Evolutionary conservation across 2,329 filamentous ascomycete genomes (phyloP), one percentile per base, ranked within the genome.

Genomic region (Ceratocystis harringtonii): DNA sequence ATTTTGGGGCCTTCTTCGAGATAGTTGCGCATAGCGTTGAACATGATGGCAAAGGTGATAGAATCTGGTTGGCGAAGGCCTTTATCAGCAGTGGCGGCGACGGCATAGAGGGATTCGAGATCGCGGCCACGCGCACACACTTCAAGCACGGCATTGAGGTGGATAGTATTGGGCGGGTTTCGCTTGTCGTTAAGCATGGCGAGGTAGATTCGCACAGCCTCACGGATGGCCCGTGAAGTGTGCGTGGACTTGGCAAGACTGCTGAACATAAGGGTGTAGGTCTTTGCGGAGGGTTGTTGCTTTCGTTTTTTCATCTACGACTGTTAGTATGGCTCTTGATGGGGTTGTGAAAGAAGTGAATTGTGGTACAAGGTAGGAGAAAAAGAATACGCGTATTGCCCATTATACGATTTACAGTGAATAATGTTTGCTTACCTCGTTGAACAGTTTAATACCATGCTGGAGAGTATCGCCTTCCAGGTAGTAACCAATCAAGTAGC

Each of bases 291-390:
- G 0, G 94, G 92, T 30, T 82, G 79, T 71, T 95, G 88, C 4
- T 80, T 86, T 68, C 91, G 83, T 77, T 97, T 97, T 77, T 97
- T 99, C 92, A 99, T 97, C 88, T 90, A 57, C 57, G 52, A 5
- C 45, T 62, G 57, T 36, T 64, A 66, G n/a, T 22, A 71, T 63
- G 70, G 3, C 69, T 61, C 67, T 62, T 66, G 15, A 64, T 17
- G 61, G 60, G 45, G 65, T 71, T 66, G 30, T 17, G 12, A 36
- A n/a, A 48, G 48, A 50, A 22, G 10, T 32, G 19, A 50, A 32
- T 6, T 41, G 12, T 41, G 36, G 10, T 15, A 3, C 10, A 41
- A 41, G 36, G 15, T 41, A 41, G 36, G 36, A 15, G 22, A 65
- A 22, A 17, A 10, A 2, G 17, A 48, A 19, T 7, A 7, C 2